Percentiles rank a stretch among this genome's conserved stretches.
phyloP scores from a whole-genome alignment of 495 filamentous ascomycete species.

The Penicillium tannophilum region DNA sequence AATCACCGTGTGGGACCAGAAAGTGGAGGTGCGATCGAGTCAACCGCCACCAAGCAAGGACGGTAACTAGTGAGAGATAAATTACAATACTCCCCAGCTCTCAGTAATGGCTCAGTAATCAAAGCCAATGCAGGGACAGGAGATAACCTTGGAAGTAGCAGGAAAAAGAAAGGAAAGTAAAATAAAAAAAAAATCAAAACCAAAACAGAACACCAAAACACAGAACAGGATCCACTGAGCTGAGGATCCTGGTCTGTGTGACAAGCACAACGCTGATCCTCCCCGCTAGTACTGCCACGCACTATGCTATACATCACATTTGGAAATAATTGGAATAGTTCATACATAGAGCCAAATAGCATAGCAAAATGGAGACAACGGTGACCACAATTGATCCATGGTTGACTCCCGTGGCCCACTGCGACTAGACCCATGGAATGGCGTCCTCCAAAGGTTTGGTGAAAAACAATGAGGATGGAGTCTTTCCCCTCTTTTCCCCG shows the following conservation, averaged over 20 bases:
- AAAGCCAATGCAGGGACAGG: slow-evolving; percentile 18
- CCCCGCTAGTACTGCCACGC: slow-evolving; percentile 24
- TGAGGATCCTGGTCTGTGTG: slow-evolving; percentile 36
- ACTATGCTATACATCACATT: slow-evolving; percentile 11
- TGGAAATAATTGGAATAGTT: no score
- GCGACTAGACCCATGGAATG: background rate
- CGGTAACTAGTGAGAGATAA: slow-evolving; percentile 6
- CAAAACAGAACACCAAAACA: slow-evolving; percentile 8
- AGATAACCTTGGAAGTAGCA: background rate
- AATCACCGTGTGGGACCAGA: slow-evolving; percentile 16
- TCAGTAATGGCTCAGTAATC: no score
- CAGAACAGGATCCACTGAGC: slow-evolving; percentile 28
- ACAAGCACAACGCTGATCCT: slow-evolving; percentile 32
- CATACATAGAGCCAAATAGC: no score
- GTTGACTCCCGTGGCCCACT: background rate
- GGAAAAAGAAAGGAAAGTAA: slow-evolving; percentile 3
- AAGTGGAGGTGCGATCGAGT: slow-evolving; percentile 22
- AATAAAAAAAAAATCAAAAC: slow-evolving; percentile 4
- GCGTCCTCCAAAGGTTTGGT: no score
- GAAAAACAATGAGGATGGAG: slow-evolving; percentile 19
- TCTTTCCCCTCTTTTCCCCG: slow-evolving; percentile 9
- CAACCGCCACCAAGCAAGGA: slow-evolving; percentile 38
- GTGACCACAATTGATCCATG: background rate
- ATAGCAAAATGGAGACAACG: no score
- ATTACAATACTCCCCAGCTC: no score